Conservation (phyloP, 2,329 filamentous ascomycete genomes). For the Arthrobotrys conoides region DNA sequence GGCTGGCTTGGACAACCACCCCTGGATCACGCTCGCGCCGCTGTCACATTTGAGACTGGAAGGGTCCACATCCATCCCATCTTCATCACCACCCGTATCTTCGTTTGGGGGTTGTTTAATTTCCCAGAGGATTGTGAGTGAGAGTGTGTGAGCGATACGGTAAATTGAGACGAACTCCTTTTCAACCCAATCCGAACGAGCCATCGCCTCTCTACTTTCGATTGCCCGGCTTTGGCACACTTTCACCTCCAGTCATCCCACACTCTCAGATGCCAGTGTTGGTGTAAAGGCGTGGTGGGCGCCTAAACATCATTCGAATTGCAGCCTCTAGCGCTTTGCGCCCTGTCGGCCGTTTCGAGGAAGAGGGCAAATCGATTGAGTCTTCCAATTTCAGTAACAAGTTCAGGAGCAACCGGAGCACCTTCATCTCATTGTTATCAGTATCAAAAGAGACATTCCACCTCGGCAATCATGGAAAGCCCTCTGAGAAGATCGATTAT, state of each 20-base stretch:
- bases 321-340: constrained; percentile 61
- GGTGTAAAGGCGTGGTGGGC: constrained; percentile 60
- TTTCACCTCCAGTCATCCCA: constrained; percentile 49
- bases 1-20: constrained; percentile 56
- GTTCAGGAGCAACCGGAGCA: constrained; percentile 43
- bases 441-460: constrained; percentile 56
- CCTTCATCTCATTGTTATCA: constrained; percentile 52
- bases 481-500: constrained; percentile 59
- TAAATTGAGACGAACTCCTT: constrained; percentile 58
- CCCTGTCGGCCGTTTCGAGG: constrained; percentile 61
- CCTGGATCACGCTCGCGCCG: constrained; percentile 58
- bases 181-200: constrained; percentile 58
- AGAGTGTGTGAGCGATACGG: constrained; percentile 52
- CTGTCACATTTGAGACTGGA: constrained; percentile 59
- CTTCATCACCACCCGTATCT: constrained; percentile 49
- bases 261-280: constrained; percentile 55
- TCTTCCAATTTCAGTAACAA: constrained; percentile 60
- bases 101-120: constrained; percentile 58
- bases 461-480: constrained; percentile 60
- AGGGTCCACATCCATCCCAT: constrained; percentile 54
- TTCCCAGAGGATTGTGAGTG: constrained; percentile 56
- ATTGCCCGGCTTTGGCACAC: constrained; percentile 39
- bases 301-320: constrained; percentile 61
- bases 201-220: constrained; percentile 37
- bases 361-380: constrained; percentile 61